These are phyloP conservation scores for Plasmodium yoelii DNA, from an alignment of 169 alveolate genomes.

Conservation along the genomic window DNA sequence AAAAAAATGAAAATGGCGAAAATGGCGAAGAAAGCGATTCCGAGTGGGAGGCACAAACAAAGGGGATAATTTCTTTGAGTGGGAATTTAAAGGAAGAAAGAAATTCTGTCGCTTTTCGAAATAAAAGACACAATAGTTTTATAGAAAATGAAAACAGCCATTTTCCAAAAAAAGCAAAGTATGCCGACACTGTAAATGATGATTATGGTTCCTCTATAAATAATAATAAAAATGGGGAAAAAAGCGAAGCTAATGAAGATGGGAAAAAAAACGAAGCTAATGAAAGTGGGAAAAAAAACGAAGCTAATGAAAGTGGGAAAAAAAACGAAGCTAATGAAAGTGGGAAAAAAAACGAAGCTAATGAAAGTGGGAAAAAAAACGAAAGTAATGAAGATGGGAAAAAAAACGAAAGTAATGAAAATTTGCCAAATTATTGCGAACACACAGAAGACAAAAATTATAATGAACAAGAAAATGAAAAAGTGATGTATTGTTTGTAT, in stretches of 20 bases:
- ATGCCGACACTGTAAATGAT: neutral
- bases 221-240: neutral
- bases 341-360: neutral
- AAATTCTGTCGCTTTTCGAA: neutral
- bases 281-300: neutral
- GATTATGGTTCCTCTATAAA: neutral
- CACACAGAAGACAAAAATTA: neutral
- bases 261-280: neutral
- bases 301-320: neutral
- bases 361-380: neutral
- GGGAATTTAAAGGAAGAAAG: neutral
- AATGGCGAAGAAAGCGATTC: neutral
- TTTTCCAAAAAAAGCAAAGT: neutral
- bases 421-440: neutral
- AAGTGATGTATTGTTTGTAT: slow-evolving; percentile 27
- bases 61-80: neutral
- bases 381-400: too few species aligned
- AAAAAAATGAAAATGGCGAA: neutral
- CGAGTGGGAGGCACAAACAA: neutral
- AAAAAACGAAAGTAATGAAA: neutral
- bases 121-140: slow-evolving; percentile 3
- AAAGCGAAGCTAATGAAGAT: neutral
- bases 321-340: neutral
- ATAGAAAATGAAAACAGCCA: neutral
- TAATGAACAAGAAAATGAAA: slow-evolving; percentile 11